These are phyloP conservation scores for Zostera marina DNA, from an alignment of 116 monocot species.

Conservation along the genomic window DNA sequence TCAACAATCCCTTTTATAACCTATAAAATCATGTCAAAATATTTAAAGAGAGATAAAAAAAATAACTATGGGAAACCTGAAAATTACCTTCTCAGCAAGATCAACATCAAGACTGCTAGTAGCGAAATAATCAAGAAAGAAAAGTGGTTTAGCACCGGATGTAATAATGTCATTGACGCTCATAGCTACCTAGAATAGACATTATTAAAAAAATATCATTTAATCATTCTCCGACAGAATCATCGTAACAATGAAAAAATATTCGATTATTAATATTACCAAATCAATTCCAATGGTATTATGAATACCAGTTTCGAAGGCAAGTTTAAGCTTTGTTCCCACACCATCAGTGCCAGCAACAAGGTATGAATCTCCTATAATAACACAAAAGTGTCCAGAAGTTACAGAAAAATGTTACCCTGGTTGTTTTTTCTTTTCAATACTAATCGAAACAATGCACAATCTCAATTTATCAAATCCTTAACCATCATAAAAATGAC, in stretches of 20 bases:
- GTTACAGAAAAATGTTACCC: not conserved
- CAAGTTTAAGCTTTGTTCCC: slow-evolving; percentile 97
- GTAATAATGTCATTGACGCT: slow-evolving; percentile 98
- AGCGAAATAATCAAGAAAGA: slow-evolving; percentile 94
- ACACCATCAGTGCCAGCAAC: slow-evolving; percentile 98
- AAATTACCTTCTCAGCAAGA: slow-evolving; percentile 76
- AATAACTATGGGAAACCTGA: not conserved
- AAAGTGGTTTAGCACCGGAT: slow-evolving; percentile 92
- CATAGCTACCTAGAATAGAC: slow-evolving; percentile 75
- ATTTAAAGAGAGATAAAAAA: not conserved
- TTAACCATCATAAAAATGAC: too few species aligned
- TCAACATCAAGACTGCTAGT: slow-evolving; percentile 89
- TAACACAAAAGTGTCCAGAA: slow-evolving; percentile 2
- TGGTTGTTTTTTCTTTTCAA: too few species aligned
- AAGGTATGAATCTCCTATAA: slow-evolving; percentile 88
- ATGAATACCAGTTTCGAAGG: slow-evolving; percentile 94
- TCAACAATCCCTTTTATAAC: slow-evolving; percentile 90
- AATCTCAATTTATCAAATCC: not conserved
- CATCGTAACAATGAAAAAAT: too few species aligned
- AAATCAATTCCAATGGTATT: slow-evolving; percentile 94
- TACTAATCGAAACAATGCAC: not conserved
- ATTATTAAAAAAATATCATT: not conserved
- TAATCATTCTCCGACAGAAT: too few species aligned
- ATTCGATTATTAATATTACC: slow-evolving; percentile 18
- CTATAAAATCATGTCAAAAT: slow-evolving; percentile 15